Conservation (phyloP, 495 filamentous ascomycete genomes). For the Penicillium manginii region DNA sequence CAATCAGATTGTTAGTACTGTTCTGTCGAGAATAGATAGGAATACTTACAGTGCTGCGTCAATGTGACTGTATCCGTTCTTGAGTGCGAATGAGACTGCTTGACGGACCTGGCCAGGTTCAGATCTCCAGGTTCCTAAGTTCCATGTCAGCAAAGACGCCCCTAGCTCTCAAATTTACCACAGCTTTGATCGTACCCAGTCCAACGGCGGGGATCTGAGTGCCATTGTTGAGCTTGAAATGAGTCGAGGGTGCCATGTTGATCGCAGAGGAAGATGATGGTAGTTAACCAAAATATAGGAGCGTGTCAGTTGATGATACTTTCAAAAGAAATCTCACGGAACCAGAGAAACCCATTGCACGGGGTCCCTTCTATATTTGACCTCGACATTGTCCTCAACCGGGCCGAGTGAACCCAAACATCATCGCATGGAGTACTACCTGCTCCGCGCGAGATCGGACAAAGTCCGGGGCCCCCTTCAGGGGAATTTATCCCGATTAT, state of each 20-base stretch:
- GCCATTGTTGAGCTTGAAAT: constrained; percentile 69
- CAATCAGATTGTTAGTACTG: constrained; percentile 27
- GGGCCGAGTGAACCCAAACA: no score
- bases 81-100: constrained; percentile 62
- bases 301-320: no score
- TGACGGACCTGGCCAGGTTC: constrained; percentile 45
- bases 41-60: constrained; percentile 74
- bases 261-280: not conserved
- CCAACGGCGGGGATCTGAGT: constrained; percentile 68
- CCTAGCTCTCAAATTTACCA: constrained; percentile 41
- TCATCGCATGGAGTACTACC: no score
- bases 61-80: constrained; percentile 68
- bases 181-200: constrained; percentile 57
- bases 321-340: no score
- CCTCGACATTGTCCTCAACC: no score
- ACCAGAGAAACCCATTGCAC: no score
- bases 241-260: constrained; percentile 38
- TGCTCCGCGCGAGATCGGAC: no score
- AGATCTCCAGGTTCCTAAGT: constrained; percentile 32
- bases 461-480: no score
- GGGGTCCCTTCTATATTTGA: no score
- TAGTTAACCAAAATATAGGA: no score
- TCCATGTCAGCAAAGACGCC: constrained; percentile 26
- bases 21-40: constrained; percentile 7
- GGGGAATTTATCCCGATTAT: no score